A percentile compares a stretch with the other conserved stretches of the same genome.
Evolutionary conservation across 345 rosid species (phyloP).

Genomic region (Eucalyptus pumila): DNA sequence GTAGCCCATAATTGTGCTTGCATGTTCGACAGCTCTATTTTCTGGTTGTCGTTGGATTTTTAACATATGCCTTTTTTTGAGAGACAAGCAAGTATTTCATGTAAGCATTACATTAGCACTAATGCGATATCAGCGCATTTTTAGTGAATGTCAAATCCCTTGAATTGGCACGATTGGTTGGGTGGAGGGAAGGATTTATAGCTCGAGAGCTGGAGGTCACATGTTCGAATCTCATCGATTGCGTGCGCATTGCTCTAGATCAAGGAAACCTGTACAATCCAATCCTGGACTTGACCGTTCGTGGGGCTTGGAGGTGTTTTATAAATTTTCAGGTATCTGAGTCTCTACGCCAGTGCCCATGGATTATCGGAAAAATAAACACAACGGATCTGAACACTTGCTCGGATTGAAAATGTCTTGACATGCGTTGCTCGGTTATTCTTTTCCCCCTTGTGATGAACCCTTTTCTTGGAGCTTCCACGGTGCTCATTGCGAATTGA

Average conservation of each 20-base stretch:
- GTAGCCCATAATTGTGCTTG: constrained; percentile 21
- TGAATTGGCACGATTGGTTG: not conserved
- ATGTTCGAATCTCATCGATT: not conserved
- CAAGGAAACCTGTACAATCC: not conserved
- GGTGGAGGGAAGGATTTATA: not conserved
- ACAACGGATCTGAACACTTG: not conserved
- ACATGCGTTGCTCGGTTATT: not conserved
- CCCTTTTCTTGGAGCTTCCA: not conserved
- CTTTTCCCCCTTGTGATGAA: not conserved
- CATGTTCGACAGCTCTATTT: not conserved
- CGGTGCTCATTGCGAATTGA: not conserved
- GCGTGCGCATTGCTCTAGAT: not conserved
- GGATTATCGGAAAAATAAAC: not conserved
- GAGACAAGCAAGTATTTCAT: not conserved
- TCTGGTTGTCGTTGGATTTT: not conserved
- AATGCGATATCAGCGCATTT: not conserved
- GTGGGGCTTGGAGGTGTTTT: not conserved
- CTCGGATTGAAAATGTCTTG: not conserved
- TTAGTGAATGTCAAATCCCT: not conserved
- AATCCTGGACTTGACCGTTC: not conserved
- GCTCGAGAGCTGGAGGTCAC: not conserved
- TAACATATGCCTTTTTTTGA: not conserved
- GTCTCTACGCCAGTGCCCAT: not conserved
- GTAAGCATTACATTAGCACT: not conserved
- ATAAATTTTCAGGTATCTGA: not conserved